These are phyloP conservation scores for Schwanniomyces etchellsii DNA, from an alignment of 1,139 yeast genomes.

Conservation along the genomic window DNA sequence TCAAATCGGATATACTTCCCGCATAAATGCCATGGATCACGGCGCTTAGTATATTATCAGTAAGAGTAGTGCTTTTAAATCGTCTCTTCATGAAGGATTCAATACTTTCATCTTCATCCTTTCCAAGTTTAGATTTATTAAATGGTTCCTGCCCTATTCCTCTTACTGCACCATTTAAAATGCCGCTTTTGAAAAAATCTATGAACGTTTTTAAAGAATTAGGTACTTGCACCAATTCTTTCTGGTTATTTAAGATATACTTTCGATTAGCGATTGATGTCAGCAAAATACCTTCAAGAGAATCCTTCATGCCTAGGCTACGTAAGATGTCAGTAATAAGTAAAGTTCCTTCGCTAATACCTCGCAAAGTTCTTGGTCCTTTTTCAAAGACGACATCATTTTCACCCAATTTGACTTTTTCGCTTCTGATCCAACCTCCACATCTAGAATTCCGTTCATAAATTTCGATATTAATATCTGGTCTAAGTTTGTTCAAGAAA, in stretches of 20 bases:
- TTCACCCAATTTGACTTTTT: constrained; percentile 11
- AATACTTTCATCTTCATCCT: constrained; percentile 60
- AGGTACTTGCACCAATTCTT: constrained; percentile 49
- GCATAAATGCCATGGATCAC: constrained; percentile 88
- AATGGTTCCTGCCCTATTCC: constrained; percentile 43
- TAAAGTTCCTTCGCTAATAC: constrained; percentile 62
- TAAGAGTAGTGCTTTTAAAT: constrained; percentile 51
- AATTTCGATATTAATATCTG: constrained; percentile 61
- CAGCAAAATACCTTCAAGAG: constrained; percentile 44
- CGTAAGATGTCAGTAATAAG: constrained; percentile 53
- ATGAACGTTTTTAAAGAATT: constrained; percentile 31
- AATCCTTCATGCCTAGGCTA: constrained; percentile 34
- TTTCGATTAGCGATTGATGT: constrained; percentile 56
- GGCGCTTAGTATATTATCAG: constrained; percentile 72
- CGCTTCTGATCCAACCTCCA: constrained; percentile 81
- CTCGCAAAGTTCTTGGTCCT: constrained; percentile 73
- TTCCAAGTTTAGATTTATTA: constrained; percentile 14
- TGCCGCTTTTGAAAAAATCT: constrained; percentile 39
- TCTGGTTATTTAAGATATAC: constrained; percentile 41
- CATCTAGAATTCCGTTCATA: constrained; percentile 49
- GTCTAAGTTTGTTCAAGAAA: constrained; percentile 62
- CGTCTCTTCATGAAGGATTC: constrained; percentile 63
- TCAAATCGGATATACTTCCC: constrained; percentile 66
- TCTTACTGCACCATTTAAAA: constrained; percentile 22
- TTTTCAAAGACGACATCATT: constrained; percentile 45